A percentile compares a stretch with the other conserved stretches of the same genome.
Conservation (phyloP, 208 protist genomes). For the Endotrypanum monterogeii region DNA sequence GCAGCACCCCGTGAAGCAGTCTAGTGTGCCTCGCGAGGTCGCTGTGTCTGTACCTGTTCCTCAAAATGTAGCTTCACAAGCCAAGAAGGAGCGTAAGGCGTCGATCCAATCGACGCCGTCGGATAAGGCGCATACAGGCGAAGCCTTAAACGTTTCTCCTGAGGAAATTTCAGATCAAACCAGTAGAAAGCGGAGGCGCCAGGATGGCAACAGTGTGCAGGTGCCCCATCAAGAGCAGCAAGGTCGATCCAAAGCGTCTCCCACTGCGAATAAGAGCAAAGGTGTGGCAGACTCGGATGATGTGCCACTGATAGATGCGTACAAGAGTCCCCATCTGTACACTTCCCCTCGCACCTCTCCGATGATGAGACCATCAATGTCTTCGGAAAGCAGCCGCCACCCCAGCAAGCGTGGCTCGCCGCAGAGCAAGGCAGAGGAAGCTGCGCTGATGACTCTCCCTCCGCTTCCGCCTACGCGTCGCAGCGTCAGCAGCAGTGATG, state of each 20-base stretch:
- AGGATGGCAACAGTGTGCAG: slow-evolving; percentile 8
- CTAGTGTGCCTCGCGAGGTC: neutral
- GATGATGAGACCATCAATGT: neutral
- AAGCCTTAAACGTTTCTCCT: neutral
- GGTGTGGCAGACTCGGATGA: slow-evolving; percentile 4
- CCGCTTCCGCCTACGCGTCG: slow-evolving; percentile 5
- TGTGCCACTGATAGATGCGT: slow-evolving; percentile 19
- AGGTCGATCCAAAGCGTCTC: slow-evolving; percentile 3
- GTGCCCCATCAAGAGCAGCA: neutral
- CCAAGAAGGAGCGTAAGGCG: slow-evolving; percentile 28
- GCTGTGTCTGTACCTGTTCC: neutral
- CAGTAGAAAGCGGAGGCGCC: slow-evolving; percentile 30
- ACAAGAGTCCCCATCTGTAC: neutral
- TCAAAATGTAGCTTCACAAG: neutral
- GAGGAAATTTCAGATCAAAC: neutral
- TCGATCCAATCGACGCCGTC: slow-evolving; percentile 5
- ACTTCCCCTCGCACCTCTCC: slow-evolving; percentile 12
- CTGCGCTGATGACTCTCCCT: neutral
- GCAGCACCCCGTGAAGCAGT: slow-evolving; percentile 10
- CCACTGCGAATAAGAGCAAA: neutral
- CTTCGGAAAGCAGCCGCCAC: slow-evolving; percentile 6
- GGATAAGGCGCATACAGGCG: neutral
- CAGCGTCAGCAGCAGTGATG: slow-evolving; percentile 1
- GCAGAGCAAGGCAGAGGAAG: neutral
- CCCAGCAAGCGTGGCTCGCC: slow-evolving; percentile 20